Conservation (phyloP, 2,329 filamentous ascomycete genomes). For the Colletotrichum lupini region DNA sequence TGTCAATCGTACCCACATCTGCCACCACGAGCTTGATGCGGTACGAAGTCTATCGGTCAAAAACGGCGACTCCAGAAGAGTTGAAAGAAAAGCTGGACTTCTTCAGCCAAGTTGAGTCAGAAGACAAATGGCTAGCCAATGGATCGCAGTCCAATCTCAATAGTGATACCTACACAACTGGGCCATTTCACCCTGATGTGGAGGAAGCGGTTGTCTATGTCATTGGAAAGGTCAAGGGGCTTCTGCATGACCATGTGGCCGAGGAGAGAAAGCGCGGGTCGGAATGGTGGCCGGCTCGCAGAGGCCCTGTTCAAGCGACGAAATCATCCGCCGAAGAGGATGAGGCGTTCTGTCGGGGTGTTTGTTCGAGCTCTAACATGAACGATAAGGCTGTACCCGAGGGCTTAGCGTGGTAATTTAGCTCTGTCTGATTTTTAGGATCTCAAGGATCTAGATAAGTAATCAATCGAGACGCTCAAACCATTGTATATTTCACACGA, state of each 20-base stretch:
- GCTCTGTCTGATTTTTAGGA: too few relatives aligned
- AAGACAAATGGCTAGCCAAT: slow-evolving; percentile 36
- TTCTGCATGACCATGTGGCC: neutral
- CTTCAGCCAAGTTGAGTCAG: too few relatives aligned
- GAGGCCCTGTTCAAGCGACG: neutral
- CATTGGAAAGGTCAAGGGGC: neutral
- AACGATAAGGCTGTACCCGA: too few relatives aligned
- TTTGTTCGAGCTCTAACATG: too few relatives aligned
- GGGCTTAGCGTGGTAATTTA: too few relatives aligned
- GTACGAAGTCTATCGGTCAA: slow-evolving; percentile 64
- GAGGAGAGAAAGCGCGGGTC: slow-evolving; percentile 1
- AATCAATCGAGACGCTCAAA: too few relatives aligned
- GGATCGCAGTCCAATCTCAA: too few relatives aligned
- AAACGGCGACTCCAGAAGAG: slow-evolving; percentile 52
- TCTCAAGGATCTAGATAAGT: too few relatives aligned
- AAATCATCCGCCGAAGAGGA: neutral
- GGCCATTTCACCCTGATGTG: neutral
- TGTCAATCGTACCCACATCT: slow-evolving; percentile 37
- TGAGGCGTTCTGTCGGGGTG: too few relatives aligned
- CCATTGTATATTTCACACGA: too few relatives aligned
- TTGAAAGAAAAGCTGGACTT: too few relatives aligned
- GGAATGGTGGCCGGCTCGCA: slow-evolving; percentile 13
- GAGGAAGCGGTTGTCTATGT: slow-evolving; percentile 9
- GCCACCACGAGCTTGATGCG: slow-evolving; percentile 53
- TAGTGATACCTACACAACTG: neutral